Base-by-base conservation (phyloP, 176 grass and related monocot genomes). In the Triticum turgidum region DNA sequence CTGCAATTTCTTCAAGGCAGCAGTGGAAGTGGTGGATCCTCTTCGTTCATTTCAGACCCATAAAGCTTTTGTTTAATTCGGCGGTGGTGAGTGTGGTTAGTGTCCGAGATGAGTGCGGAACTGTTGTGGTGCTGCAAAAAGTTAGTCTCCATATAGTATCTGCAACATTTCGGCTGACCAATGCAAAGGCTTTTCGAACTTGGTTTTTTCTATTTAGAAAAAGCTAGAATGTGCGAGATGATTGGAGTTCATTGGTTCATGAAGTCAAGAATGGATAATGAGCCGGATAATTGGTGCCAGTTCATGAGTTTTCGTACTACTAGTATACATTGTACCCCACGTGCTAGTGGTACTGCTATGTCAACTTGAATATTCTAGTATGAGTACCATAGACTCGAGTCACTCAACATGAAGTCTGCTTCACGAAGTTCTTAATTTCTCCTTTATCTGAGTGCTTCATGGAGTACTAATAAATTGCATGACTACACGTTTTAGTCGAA, bases 21-120 rank as follows among this genome's bases (percentile, higher is more conserved):
- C 61, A 34, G 85, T 88, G 76, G 89, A 75, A 87, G 81, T 87
- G 78, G 69, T 85, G 59, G 77, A 89, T 68, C 77, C 25, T 59
- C 68, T 51, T 56, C 56, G 61, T 47, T 62, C 62, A 47, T 79
- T 76, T 41, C 73, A 79, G 68, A 59, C 69, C 73, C 65, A 54
- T 45, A 10, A 63, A 81, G 30, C 64, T 51, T 70, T 82, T 17
- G 83, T 30, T 78, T 34, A 77, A 21, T 51, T 52, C 73, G 76
- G 63, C 38, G 3, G 38, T 63, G 38, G 17, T 62, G 24, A 71
- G 51, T 30, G 30, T n/a, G 65, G 83, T 52, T 32, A 65, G 70
- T 62, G 77, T 90, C 83, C n/a, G 70, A 73, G 29, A 82, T 58
- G 30, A 52, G 83, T 52, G 79, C 63, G 61, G 39, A 54, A 21